These are phyloP conservation scores for Eurotiales sp. DNA, from an alignment of 2,329 filamentous ascomycete genomes.

Conservation along the genomic window DNA sequence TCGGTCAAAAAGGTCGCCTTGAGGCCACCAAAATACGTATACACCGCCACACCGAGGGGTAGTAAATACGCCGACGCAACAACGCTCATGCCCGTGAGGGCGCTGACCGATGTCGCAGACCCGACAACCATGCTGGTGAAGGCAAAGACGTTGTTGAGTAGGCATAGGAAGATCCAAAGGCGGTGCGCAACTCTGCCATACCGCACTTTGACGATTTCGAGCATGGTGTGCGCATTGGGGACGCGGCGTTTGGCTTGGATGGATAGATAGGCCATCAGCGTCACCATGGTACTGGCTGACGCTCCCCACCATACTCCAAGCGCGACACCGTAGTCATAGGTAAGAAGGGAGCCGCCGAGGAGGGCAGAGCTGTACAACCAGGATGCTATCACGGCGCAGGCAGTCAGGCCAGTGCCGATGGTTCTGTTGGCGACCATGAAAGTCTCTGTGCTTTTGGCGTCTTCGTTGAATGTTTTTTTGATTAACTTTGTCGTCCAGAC, in stretches of 20 bases:
- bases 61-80: conserved; percentile 10
- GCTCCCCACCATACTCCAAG: too few species aligned
- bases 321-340: neutral
- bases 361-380: neutral
- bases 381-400: neutral
- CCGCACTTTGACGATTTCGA: conserved; percentile 5
- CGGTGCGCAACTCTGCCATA: conserved; percentile 7
- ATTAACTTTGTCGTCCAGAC: neutral
- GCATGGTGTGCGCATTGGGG: conserved; percentile 12
- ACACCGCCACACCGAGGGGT: conserved; percentile 42
- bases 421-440: neutral
- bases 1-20: conserved; percentile 51
- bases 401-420: neutral
- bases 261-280: neutral
- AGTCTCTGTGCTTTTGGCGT: neutral
- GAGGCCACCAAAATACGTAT: conserved; percentile 48
- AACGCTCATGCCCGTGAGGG: conserved; percentile 40
- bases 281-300: too few species aligned
- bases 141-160: conserved; percentile 1
- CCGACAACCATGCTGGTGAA: conserved; percentile 4
- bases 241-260: conserved; percentile 2
- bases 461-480: neutral
- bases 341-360: neutral
- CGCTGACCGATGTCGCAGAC: conserved; percentile 16
- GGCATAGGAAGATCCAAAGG: conserved; percentile 6